phyloP scores from a whole-genome alignment of 495 filamentous ascomycete species.

The Podospora conica region DNA sequence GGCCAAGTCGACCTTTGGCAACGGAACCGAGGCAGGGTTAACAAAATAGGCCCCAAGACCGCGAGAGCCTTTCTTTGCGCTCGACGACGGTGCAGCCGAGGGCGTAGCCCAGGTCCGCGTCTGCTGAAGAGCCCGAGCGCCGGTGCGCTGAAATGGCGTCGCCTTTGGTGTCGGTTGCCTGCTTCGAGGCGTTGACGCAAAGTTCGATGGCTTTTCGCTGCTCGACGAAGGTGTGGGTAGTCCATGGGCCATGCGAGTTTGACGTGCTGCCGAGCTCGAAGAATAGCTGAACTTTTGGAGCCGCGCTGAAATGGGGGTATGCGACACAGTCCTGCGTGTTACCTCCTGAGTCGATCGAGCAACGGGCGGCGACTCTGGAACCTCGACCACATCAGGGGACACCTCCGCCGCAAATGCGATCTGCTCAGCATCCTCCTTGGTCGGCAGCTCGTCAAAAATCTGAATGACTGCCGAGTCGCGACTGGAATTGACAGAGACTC shows the following conservation, averaged over 20 bases:
- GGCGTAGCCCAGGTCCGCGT: constrained; percentile 29
- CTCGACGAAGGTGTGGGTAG: constrained; percentile 30
- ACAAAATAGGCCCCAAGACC: constrained; percentile 23
- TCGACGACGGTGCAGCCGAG: constrained; percentile 16
- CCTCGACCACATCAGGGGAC: constrained; percentile 20
- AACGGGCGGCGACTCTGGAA: constrained; percentile 24
- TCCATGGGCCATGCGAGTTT: constrained; percentile 24
- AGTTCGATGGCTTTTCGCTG: constrained; percentile 23
- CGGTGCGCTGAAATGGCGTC: constrained; percentile 45
- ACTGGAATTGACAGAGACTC: neutral
- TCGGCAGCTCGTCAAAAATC: constrained; percentile 8
- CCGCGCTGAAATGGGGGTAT: constrained; percentile 12
- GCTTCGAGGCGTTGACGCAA: constrained; percentile 20
- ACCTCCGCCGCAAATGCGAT: neutral
- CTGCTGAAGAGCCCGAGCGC: constrained; percentile 36
- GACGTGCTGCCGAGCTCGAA: constrained; percentile 8
- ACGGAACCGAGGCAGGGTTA: constrained; percentile 37
- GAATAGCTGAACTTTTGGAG: constrained; percentile 23
- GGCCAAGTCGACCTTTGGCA: constrained; percentile 36
- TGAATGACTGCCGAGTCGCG: neutral
- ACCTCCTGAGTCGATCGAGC: neutral
- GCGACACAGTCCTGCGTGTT: constrained; percentile 1
- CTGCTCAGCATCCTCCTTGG: neutral
- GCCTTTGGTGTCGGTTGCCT: constrained; percentile 19
- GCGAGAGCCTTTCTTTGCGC: constrained; percentile 18